Evolutionary conservation across 257 asterid genomes (phyloP).

Genomic region (Lantana camara): DNA sequence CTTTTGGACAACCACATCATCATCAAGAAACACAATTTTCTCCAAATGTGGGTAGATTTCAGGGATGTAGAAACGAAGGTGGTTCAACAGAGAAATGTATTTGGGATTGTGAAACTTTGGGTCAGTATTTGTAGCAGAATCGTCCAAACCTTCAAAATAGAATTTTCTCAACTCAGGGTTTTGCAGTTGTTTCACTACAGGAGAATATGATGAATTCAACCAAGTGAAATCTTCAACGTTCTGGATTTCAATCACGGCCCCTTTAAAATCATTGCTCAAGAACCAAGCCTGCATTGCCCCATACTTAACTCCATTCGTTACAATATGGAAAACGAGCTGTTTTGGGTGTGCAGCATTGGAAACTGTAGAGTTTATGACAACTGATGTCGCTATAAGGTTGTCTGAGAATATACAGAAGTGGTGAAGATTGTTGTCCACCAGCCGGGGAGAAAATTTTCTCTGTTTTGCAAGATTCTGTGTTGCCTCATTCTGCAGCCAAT

Average conservation of each 20-base stretch:
- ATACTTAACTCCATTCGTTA: slow-evolving; percentile 56
- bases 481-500: slow-evolving; percentile 55
- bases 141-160: slow-evolving; percentile 42
- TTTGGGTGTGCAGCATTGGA: slow-evolving; percentile 68
- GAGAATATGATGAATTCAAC: slow-evolving; percentile 66
- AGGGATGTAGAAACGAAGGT: slow-evolving; percentile 73
- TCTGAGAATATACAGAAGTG: slow-evolving; percentile 84
- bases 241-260: slow-evolving; percentile 60
- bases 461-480: slow-evolving; percentile 47
- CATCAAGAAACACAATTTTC: slow-evolving; percentile 72
- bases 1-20: slow-evolving; percentile 72
- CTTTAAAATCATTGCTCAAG: slow-evolving; percentile 57
- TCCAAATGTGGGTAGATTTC: slow-evolving; percentile 73
- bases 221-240: slow-evolving; percentile 61
- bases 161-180: slow-evolving; percentile 38
- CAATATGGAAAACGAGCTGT: slow-evolving; percentile 78
- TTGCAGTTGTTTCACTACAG: slow-evolving; percentile 53
- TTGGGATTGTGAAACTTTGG: slow-evolving; percentile 54
- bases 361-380: slow-evolving; percentile 68
- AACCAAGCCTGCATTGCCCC: slow-evolving; percentile 82
- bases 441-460: slow-evolving; percentile 55
- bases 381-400: slow-evolving; percentile 65
- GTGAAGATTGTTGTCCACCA: slow-evolving; percentile 66
- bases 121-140: slow-evolving; percentile 30
- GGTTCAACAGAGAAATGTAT: slow-evolving; percentile 54